phyloP scores from a whole-genome alignment of 148 eudicot genomes.

The Diospyros lotus region DNA sequence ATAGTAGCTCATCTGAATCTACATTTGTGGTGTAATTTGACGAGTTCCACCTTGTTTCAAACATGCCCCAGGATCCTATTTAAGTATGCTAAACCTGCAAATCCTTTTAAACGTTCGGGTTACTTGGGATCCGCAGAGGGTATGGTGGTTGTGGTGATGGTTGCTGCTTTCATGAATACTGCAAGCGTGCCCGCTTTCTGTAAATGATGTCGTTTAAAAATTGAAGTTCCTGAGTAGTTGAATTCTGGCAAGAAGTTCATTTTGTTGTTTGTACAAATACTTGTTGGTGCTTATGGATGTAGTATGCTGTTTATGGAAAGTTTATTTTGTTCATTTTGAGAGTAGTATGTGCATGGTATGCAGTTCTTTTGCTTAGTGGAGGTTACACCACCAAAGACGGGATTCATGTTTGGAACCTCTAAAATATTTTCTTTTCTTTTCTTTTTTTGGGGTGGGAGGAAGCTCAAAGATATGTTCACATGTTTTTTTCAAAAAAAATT shows the following conservation, averaged over 20 bases:
- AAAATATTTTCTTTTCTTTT: no score
- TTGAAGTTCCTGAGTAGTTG: not conserved
- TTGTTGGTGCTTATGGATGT: not conserved
- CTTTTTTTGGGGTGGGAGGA: no score
- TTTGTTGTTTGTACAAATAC: not conserved
- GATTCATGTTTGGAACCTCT: no score
- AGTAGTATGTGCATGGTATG: no score
- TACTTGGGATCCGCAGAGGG: not conserved
- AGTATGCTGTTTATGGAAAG: no score
- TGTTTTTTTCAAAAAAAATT: no score
- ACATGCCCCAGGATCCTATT: not conserved
- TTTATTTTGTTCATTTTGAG: no score
- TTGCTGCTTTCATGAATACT: not conserved
- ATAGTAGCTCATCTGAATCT: not conserved
- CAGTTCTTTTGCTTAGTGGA: no score
- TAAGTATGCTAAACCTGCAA: not conserved
- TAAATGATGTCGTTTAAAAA: not conserved
- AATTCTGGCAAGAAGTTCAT: not conserved
- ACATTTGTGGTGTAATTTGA: not conserved
- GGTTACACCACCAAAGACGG: no score
- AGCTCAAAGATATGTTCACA: no score
- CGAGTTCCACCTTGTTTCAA: constrained; percentile 3
- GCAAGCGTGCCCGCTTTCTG: not conserved
- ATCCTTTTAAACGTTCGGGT: not conserved
- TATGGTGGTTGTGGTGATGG: not conserved